A percentile compares a stretch with the other conserved stretches of the same genome.
Evolutionary conservation across 495 filamentous ascomycete genomes (phyloP).

Genomic region (Penicillium desertorum): DNA sequence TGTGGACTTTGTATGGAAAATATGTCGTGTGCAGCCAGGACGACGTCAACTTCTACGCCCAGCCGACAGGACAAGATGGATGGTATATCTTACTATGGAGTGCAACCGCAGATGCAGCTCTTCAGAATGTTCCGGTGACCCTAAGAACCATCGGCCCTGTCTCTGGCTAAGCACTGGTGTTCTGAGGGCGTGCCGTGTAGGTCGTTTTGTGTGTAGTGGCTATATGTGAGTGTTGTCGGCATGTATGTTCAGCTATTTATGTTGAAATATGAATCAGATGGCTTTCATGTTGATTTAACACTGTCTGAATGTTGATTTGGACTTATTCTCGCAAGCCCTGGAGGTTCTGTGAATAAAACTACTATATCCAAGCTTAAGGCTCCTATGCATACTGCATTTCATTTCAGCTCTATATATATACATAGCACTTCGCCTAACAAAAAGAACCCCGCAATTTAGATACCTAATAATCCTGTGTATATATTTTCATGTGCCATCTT

Average conservation of each 20-base stretch:
- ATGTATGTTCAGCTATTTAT: background rate
- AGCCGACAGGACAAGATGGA: conserved; percentile 16
- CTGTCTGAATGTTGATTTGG: background rate
- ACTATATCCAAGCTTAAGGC: background rate
- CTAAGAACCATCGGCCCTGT: conserved; percentile 28
- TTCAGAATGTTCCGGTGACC: conserved; percentile 24
- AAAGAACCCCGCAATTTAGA: too few relatives aligned
- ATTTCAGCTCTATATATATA: too few relatives aligned
- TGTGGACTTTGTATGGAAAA: conserved; percentile 31
- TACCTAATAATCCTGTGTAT: too few relatives aligned
- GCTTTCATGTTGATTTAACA: too few relatives aligned
- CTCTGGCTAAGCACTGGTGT: background rate
- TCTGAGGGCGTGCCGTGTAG: background rate
- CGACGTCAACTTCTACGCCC: conserved; percentile 13
- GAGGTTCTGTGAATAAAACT: background rate
- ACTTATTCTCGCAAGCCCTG: background rate
- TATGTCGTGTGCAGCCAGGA: conserved; percentile 21
- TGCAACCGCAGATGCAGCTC: conserved; percentile 21
- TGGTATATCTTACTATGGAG: conserved; percentile 38
- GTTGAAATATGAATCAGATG: background rate
- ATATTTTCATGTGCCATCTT: too few relatives aligned
- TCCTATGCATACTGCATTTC: too few relatives aligned
- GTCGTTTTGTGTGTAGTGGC: background rate
- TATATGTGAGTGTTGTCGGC: background rate
- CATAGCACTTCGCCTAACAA: too few relatives aligned